Base-by-base conservation (phyloP, 106 monocot genomes). In the Platanthera guangdongensis region DNA sequence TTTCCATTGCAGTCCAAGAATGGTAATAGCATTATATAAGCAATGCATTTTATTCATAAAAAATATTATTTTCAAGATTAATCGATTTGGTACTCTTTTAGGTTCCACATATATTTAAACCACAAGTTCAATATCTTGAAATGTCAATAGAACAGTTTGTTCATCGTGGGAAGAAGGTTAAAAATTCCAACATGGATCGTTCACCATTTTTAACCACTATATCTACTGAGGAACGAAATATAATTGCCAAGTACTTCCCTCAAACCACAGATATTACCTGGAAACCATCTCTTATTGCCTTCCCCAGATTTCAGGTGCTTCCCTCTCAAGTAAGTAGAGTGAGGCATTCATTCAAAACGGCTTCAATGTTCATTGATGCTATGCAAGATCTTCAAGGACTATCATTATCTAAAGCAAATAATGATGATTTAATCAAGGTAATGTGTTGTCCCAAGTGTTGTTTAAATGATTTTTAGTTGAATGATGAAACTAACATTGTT, bases 1-100 rank as follows among this genome's bases (percentile, higher is more conserved):
- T 81, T 99, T 94, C 76, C 89, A 99, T 85, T 69, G 85, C 50
- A 99, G 99, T 86, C 92, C 99, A 76, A 88, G 99, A 85, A 99
- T 99, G 99, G 99, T 99, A 74, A 78, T 81, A 51, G 8, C 15
- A 72, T 21, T 72, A 14, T 48, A 16, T 48, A 49, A 59, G 50
- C 48, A 19, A 45, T 62, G 49, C 39, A 46, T 59, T 67, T 51
- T 52, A 80, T 74, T 45, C 28, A 65, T 15, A 51, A 14, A 12
- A 63, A 62, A n/a, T 48, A 50, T 52, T 64, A 55, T 73, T 47
- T 71, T 62, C 32, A 7, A 25, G 72, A 4, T 10, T 50, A 45
- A 68, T 75, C 11, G 16, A 76, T 25, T 9, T 52, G 16, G 11
- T 54, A 78, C 60, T 78, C 72, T 75, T 68, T 15, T 60, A 96